Conservation (phyloP, 139 green algal genomes). For the Picochlorum costavermella region DNA sequence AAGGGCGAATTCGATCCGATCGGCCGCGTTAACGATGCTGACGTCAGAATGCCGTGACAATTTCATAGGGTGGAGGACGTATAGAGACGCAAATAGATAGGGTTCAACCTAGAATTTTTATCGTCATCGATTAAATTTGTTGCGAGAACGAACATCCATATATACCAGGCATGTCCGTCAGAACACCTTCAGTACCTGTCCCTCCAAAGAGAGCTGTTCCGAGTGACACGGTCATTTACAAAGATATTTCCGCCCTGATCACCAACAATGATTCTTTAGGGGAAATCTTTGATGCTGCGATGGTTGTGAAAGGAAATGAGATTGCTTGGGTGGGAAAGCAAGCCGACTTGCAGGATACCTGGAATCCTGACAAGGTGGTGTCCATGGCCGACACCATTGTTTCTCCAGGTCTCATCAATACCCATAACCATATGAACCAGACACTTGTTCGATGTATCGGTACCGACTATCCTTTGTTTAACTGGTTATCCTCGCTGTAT, state of each 20-base stretch:
- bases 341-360: conserved; percentile 24
- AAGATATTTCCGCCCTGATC: conserved; percentile 27
- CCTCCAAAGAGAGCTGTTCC: neutral
- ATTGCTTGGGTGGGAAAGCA: conserved; percentile 51
- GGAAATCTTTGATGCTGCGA: conserved; percentile 43
- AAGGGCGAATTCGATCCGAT: no score
- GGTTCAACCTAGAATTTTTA: no score
- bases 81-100: no score
- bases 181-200: neutral
- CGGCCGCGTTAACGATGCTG: no score
- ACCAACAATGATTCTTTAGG: conserved; percentile 39
- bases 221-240: conserved; percentile 20
- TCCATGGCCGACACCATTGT: conserved; percentile 25
- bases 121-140: no score
- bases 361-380: conserved; percentile 11
- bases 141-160: no score
- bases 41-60: no score
- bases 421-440: conserved; percentile 65
- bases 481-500: conserved; percentile 56
- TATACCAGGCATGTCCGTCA: neutral
- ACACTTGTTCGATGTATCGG: conserved; percentile 54
- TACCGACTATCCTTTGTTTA: conserved; percentile 48
- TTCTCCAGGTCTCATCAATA: conserved; percentile 60
- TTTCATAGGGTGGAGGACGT: no score
- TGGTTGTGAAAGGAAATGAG: conserved; percentile 41